Evolutionary conservation across 2,329 filamentous ascomycete species (phyloP), one percentile per base, ranked within the genome.

Genomic region (Thyridium curvatum): DNA sequence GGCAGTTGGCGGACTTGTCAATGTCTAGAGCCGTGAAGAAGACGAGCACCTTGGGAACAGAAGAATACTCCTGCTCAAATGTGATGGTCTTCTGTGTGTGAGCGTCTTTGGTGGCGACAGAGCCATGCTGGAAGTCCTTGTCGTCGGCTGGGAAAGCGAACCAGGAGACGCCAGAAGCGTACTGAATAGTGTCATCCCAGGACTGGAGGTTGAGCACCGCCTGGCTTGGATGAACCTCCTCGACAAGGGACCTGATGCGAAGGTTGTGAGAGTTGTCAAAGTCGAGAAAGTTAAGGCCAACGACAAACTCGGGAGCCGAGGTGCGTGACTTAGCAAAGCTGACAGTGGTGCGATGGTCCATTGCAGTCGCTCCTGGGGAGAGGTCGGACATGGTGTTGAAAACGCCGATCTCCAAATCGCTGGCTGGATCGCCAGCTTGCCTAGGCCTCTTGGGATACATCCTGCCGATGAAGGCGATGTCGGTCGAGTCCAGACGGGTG

Each of bases 381-480:
- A 14, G 32, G 8, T 16, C n/a, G 8, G 14, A 17, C 12, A 42
- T 37, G 16, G 45, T 49, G 40, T 43, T 46, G 48, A 48, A 49
- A 10, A 40, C 39, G 17, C 38, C 15, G 13, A 21, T 41, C 13
- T 43, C 31, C 13, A 30, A 9, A 3, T 15, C 18, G 3, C 33
- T 4, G 32, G 32, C n/a, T 14, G 32, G 32, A 14, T 34, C 14
- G 15, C 14, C 32, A 18, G 15, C 6, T 10, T 26, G 21, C 21
- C 10, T 26, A 10, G 21, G 10, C 21, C 10, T 26, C 21, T 18
- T 18, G 3, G 50, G 48, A 15, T 52, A 51, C 3, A 32, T 40
- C 18, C 26, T 29, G 26, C 30, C 35, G 21, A 47, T 48, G 44
- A 47, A 52, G 4, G 18, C 26, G 37, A 48, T 49, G 38, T 52